Evolutionary conservation across 1,284 basidiomycete species (phyloP).

Genomic region (Wallemia ichthyophaga): DNA sequence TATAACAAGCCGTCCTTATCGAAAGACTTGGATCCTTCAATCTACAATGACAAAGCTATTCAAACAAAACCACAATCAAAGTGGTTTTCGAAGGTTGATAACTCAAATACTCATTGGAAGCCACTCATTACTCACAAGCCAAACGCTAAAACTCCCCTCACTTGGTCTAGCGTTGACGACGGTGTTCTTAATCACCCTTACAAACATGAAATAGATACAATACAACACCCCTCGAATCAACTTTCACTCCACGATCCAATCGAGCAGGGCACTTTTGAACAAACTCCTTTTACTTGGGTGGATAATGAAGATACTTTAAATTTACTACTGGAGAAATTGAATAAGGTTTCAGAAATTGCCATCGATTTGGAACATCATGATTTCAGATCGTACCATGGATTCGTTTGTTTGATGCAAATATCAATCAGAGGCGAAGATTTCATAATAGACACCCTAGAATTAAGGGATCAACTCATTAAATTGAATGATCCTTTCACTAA

Average conservation of each 20-base stretch:
- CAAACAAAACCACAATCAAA: not conserved
- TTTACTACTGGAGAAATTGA: conserved; percentile 34
- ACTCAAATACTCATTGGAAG: not conserved
- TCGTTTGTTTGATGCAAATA: conserved; percentile 80
- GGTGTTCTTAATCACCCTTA: conserved; percentile 4
- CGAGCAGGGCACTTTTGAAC: conserved; percentile 25
- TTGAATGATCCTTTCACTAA: conserved; percentile 41
- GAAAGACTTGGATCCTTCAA: not conserved
- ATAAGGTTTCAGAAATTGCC: conserved; percentile 44
- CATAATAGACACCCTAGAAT: conserved; percentile 46
- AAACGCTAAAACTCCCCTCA: not conserved
- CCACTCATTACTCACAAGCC: not conserved
- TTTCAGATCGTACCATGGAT: conserved; percentile 52
- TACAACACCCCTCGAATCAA: conserved; percentile 5
- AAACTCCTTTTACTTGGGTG: conserved; percentile 44
- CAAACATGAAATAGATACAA: conserved; percentile 5
- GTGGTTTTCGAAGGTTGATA: not conserved
- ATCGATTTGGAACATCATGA: conserved; percentile 84
- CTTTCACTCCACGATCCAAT: conserved; percentile 16
- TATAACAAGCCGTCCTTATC: not conserved
- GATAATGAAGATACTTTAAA: conserved; percentile 28
- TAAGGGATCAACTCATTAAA: conserved; percentile 36
- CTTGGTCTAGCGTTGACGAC: not conserved
- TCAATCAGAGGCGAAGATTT: conserved; percentile 60
- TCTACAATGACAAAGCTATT: not conserved